Conservation (phyloP, 441 rosid genomes). For the Adansonia madagascariensis region DNA sequence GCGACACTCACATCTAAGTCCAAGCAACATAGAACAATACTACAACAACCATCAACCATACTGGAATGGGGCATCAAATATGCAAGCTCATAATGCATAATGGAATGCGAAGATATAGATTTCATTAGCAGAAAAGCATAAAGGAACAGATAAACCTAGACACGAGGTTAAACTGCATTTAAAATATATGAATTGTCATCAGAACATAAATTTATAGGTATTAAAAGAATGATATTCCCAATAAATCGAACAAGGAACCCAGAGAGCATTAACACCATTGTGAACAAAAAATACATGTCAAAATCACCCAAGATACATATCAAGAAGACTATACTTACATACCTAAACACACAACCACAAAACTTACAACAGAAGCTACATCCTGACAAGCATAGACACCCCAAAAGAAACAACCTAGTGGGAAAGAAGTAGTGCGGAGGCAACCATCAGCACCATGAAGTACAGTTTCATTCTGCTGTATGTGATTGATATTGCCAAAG, state of each 20-base stretch:
- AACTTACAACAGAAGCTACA: constrained; percentile 30
- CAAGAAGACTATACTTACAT: constrained; percentile 43
- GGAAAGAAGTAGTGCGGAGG: constrained; percentile 35
- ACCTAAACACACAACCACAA: constrained; percentile 43
- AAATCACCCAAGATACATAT: constrained; percentile 39
- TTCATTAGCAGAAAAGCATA: neutral
- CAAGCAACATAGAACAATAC: neutral
- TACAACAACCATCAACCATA: constrained; percentile 8
- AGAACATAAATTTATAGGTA: constrained; percentile 37
- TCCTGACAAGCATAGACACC: constrained; percentile 25
- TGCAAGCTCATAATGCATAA: neutral
- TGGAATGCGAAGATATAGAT: neutral
- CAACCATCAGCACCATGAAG: constrained; percentile 38
- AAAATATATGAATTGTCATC: constrained; percentile 38
- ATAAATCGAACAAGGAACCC: constrained; percentile 33
- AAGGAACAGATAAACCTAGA: neutral
- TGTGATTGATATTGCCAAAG: constrained; percentile 45
- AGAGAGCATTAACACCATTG: constrained; percentile 22
- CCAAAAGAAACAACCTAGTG: constrained; percentile 31
- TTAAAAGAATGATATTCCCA: constrained; percentile 49
- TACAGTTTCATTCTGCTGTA: constrained; percentile 40
- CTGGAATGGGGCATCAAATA: neutral
- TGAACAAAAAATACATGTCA: constrained; percentile 30
- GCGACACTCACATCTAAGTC: too few species aligned
- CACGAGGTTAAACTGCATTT: constrained; percentile 33